Base-by-base conservation (phyloP, 2,329 filamentous ascomycete species). In the Metarhizium robertsii region DNA sequence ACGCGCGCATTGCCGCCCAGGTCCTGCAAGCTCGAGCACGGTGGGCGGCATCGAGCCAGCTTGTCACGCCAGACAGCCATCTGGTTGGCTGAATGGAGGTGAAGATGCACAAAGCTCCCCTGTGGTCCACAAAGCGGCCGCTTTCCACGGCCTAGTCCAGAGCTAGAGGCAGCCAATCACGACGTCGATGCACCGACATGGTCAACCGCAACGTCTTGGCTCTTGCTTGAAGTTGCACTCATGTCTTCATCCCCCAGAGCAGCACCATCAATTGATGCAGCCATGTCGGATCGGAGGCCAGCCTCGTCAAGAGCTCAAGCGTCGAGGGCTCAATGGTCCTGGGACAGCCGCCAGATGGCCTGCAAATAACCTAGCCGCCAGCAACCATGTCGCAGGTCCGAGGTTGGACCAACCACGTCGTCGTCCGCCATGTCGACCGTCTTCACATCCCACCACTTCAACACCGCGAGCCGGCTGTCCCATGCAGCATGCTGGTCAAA, bases 1-100 rank as follows among this genome's bases (percentile, higher is more conserved):
- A 56, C 34, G 59, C 61, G 55, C 61, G 62, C 65, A 64, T 78
- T 77, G 69, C 75, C 75, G 75, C 75, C 74, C 68, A 30, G 66
- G 58, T 68, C 69, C 69, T 69, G 68, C 61, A 60, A 30, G 66
- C 58, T 68, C 67, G 68, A 68, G 68, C 61, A 60, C 52, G 60
- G 64, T 66, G 48, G 54, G 53, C 46, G 53, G 48, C 18, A 20
- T 32, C 42, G 16, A 25, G 42, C 13, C 32, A 11, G n/a, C 4
- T 52, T 65, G 69, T 76, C 75, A 76, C 74, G 62, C 59, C 56
- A 54, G 49, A 57, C 55, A 48, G 55, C 51, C 16, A 51, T 56
- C 56, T 73, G 63, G 77, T 77, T 77, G 73, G 75, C 50, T 43
- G 43, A 25, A 34, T 32, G 16, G 18, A 29, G 20, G 25, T 4